Evolutionary conservation across 78 protist genomes (phyloP).

Genomic region (Monocercomonoides exilis): DNA sequence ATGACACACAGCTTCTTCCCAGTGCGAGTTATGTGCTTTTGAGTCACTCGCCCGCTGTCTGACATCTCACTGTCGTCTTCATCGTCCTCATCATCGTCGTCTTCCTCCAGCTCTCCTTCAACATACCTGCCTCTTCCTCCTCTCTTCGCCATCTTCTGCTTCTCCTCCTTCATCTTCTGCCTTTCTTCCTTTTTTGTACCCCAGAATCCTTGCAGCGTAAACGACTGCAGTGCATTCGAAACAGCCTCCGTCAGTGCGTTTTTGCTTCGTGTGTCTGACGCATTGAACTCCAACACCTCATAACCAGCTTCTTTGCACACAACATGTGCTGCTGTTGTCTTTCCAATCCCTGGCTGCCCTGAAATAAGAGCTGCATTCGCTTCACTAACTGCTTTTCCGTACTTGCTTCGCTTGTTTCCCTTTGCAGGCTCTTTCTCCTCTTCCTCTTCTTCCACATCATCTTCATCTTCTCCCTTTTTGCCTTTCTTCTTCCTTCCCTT

Average conservation of each 20-base stretch:
- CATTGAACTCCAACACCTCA: slow-evolving; percentile 82
- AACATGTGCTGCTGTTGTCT: slow-evolving; percentile 69
- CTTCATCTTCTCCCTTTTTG: not conserved
- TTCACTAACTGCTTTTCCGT: not conserved
- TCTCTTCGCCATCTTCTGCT: too few species aligned
- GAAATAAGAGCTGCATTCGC: slow-evolving; percentile 54
- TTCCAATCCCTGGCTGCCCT: slow-evolving; percentile 89
- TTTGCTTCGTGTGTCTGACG: slow-evolving; percentile 78
- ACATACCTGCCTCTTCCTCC: too few species aligned
- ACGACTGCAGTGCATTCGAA: not conserved
- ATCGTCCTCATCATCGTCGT: too few species aligned
- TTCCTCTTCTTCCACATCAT: too few species aligned
- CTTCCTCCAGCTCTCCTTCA: too few species aligned
- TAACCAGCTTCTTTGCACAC: slow-evolving; percentile 15
- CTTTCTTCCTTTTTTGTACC: not conserved
- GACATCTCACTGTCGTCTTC: too few species aligned
- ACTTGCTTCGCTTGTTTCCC: not conserved
- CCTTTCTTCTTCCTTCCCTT: not conserved
- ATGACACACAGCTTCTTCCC: too few species aligned
- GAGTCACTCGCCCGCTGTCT: too few species aligned
- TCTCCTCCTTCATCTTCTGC: not conserved
- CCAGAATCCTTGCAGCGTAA: not conserved
- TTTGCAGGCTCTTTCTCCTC: not conserved
- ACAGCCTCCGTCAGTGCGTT: slow-evolving; percentile 24
- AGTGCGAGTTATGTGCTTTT: too few species aligned